Conservation (phyloP, 2,329 filamentous ascomycete genomes). For the Aquanectria penicillioides region DNA sequence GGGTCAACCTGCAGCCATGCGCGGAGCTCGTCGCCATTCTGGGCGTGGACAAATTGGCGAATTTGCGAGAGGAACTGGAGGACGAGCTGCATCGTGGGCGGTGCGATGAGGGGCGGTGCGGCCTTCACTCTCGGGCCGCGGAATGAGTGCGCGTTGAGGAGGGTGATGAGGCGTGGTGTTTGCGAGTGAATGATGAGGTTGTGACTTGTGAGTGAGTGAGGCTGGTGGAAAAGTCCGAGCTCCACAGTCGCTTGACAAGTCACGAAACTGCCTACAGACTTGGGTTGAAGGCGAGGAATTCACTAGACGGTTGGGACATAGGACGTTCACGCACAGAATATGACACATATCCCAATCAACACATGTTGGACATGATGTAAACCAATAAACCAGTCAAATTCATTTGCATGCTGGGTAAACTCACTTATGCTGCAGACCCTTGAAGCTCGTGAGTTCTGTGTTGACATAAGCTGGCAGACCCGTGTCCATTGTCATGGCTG, state of each 20-base stretch:
- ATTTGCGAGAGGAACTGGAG: slow-evolving; percentile 75
- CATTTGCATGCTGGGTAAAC: no score
- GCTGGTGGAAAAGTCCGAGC: slow-evolving; percentile 25
- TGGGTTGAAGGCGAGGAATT: no score
- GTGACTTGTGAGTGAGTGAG: slow-evolving; percentile 13
- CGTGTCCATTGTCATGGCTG: no score
- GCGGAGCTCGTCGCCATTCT: slow-evolving; percentile 73
- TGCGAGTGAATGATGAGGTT: slow-evolving; percentile 14
- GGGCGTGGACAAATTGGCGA: slow-evolving; percentile 62
- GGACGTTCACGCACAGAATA: background rate
- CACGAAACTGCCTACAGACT: background rate
- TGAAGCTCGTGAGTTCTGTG: no score
- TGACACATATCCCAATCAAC: background rate
- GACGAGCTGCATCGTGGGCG: slow-evolving; percentile 66
- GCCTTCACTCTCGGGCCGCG: background rate
- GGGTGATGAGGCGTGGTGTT: slow-evolving; percentile 1
- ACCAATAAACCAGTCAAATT: no score
- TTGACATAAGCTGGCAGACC: no score
- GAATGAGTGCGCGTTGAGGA: background rate
- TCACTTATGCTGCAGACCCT: no score
- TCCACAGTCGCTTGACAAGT: slow-evolving; percentile 26
- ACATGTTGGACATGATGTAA: background rate
- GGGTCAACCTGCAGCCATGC: slow-evolving; percentile 81
- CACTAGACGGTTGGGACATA: no score
- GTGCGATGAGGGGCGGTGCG: slow-evolving; percentile 8